Evolutionary conservation across 331 rosid species (phyloP).

Genomic region (Arachis monticola): DNA sequence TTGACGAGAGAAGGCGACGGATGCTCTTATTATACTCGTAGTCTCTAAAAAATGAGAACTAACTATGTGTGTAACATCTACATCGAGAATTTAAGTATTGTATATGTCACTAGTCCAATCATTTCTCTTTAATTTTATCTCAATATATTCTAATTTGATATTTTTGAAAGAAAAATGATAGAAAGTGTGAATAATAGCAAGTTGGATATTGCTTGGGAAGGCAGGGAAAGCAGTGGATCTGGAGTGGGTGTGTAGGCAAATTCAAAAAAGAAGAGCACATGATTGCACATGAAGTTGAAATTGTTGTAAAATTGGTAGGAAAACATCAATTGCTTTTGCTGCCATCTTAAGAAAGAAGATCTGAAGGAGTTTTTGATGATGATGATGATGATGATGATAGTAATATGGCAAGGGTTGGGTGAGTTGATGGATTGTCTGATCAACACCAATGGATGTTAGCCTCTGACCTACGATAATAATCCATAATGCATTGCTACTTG

Average conservation of each 20-base stretch:
- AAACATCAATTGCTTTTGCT: conserved; percentile 46
- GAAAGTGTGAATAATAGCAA: conserved; percentile 28
- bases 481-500: conserved; percentile 9
- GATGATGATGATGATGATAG: no score
- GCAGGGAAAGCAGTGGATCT: conserved; percentile 50
- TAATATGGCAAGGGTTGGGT: no score
- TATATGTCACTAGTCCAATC: no score
- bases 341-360: conserved; percentile 40
- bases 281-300: conserved; percentile 56
- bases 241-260: conserved; percentile 51
- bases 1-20: no score
- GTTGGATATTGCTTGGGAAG: conserved; percentile 71
- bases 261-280: conserved; percentile 38
- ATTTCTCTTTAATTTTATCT: no score
- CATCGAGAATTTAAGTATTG: no score
- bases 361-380: no score
- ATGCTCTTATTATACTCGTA: no score
- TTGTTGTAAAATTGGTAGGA: conserved; percentile 35
- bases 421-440: not conserved
- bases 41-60: no score
- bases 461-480: conserved; percentile 31
- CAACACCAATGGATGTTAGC: conserved; percentile 36
- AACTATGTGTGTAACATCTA: no score
- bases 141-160: no score
- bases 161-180: no score